Conservation (phyloP, 176 grass and related monocot genomes). For the Cenchrus purpureus region DNA sequence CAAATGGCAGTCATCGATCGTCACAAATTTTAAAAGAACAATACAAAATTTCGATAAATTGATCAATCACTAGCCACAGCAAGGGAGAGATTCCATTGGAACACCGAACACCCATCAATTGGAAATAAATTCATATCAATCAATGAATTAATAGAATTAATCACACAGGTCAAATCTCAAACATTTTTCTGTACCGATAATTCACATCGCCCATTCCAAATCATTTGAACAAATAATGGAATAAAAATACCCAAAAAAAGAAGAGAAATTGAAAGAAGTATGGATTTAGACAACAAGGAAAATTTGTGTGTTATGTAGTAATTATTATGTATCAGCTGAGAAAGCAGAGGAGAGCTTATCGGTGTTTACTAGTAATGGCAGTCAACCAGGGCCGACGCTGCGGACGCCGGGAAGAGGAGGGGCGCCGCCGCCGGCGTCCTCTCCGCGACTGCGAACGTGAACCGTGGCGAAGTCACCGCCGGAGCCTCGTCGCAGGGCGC, state of each 20-base stretch:
- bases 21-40: background rate
- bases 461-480: background rate
- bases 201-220: conserved; percentile 51
- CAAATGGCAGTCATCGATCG: background rate
- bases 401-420: conserved; percentile 45
- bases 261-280: background rate
- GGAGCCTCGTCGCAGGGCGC: conserved; percentile 48
- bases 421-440: conserved; percentile 13
- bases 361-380: conserved; percentile 73
- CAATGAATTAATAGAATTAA: conserved; percentile 48
- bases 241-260: conserved; percentile 20
- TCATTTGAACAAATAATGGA: conserved; percentile 47
- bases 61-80: background rate
- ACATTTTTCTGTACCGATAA: conserved; percentile 42
- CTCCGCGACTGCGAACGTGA: conserved; percentile 27
- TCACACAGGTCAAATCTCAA: conserved; percentile 30
- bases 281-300: conserved; percentile 20
- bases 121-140: background rate
- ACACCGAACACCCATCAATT: background rate
- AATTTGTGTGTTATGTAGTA: background rate
- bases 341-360: conserved; percentile 26
- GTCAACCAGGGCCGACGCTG: conserved; percentile 68
- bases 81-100: background rate
- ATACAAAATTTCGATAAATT: no score
- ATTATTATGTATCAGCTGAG: conserved; percentile 10